Base-by-base conservation (phyloP, 306 rosid species). In the Datisca glomerata region DNA sequence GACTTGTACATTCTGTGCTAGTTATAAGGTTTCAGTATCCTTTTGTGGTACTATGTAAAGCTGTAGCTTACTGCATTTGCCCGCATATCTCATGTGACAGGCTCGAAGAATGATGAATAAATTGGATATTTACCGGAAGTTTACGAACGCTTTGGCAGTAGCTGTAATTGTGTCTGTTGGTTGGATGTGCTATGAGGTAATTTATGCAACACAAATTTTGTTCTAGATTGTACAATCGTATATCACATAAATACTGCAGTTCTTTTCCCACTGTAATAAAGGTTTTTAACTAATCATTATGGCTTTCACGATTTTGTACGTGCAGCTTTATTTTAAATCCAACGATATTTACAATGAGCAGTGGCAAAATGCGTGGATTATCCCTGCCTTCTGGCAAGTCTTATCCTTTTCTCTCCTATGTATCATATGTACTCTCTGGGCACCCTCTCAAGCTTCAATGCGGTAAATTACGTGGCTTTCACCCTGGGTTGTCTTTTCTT, bases 371-470 rank as follows among this genome's bases (percentile, higher is more conserved):
- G 96, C 96, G 3, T 86, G 94, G 96, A 72, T 86, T 66, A 61
- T 86, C 72, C 94, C 96, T 28, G 96, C 94, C 61, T 86, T 86
- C 46, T 86, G 96, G 96, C 96, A 86, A 73, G 76, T 86, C 67
- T 61, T 86, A 31, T 81, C 94, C 6, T 81, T 75, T 69, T 78
- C 96, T 41, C 94, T 86, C 16, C 59, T 86, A 9, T 70, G 72
- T 55, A 80, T 86, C 53, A 75, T 86, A 22, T 81, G 96, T 45
- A 77, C 59, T 60, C 86, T 86, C 21, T 86, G 96, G 96, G 94
- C 96, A 39, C 96, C 96, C 44, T 86, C 96, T 25, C 93, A 80
- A 75, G 84, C 57, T 60, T 85, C 98, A 51, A 75, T 72, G 48
- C 57, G 98, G 98, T 84, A 73, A 57, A 51, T 45, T 7, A 14